Evolutionary conservation across 1,139 yeast genomes (phyloP), one percentile per base, ranked within the genome.

Genomic region (Zygoascus meyerae): DNA sequence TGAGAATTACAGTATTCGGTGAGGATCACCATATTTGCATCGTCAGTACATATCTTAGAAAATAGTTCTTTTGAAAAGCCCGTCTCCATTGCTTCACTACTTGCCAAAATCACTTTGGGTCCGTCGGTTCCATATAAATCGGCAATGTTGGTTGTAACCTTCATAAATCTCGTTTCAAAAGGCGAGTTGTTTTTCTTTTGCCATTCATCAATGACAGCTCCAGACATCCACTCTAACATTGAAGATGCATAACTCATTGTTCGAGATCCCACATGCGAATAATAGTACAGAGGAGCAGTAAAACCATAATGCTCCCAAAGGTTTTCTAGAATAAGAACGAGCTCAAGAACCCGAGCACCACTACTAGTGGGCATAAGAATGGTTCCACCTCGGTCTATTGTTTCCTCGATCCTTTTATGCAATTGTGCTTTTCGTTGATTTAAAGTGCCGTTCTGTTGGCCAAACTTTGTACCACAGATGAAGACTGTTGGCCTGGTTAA

Each of bases 191-290:
- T 81, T 54, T 79, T 74, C 9, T 74, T 70, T 56, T 86, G 95
- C 92, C 96, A 87, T 46, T 82, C 84, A 56, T 84, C 83, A 31
- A 86, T 77, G 38, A 89, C 75, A 26, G 80, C 75, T 1, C 90
- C 77, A 0, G 95, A 81, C 92, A 92, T 85, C 97, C 97, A 94
- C 67, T 94, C 98, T 21, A 90, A 68, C 81, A 92, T 84, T 49
- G 87, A 83, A 15, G 89, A 79, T 0, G 97, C 96, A 62, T 85
- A 87, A 34, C 84, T 77, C 53, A 92, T 68, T 2, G 86, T 77
- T 60, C 92, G 81, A 1, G 87, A 78, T 15, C 95, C 95, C 1
- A 90, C 83, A 59, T 82, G 83, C 3, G 95, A 81, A 28, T 86
- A 68, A 54, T 87, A 74, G 42, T 86, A 70, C 10, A 94, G 81